Base-by-base conservation (phyloP, 768 basidiomycete genomes). In the Phlebiopsis flavidoalba region DNA sequence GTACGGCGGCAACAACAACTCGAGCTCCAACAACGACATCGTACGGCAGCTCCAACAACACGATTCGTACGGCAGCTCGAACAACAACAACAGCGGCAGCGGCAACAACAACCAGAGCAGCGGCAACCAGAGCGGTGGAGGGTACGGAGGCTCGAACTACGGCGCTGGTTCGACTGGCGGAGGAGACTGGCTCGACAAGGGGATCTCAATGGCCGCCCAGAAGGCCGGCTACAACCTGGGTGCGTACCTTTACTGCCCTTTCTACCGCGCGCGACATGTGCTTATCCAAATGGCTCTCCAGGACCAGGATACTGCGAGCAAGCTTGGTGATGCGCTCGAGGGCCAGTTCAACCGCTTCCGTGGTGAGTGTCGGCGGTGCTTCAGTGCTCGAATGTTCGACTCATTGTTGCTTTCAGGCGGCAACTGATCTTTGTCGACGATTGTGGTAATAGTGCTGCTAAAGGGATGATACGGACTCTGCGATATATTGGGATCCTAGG, bases 151-250 rank as follows among this genome's bases (percentile, higher is more conserved):
- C 55, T 70, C 65, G 8, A 70, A 54, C 54, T 48, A 57, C 19
- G 62, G 62, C 53, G 54, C 60, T 1, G 57, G 69, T 60, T 64
- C 68, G 40, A 70, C 70, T 21, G 54, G 71, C 48, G 61, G 64
- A 10, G 64, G 61, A 31, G 70, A 74, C 65, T 78, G 64, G 71
- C 45, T 77, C 53, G 69, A 76, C 60, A 75, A 78, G 60, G 77
- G 79, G 48, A 69, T 83, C 36, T 12, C 26, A 47, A 65, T 51
- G 59, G 72, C 71, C 15, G 68, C 80, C 7, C 58, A 71, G 59
- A 74, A 77, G 66, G 75, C 75, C 31, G 82, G 82, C 0, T 75
- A 71, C 64, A 75, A 80, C 61, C 7, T 83, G 15, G n/a, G 81
- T 83, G 59, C 53, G 80, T 73, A 12, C 51, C 49, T 26, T 31